Evolutionary conservation across 1,139 yeast genomes (phyloP), one percentile per base, ranked within the genome.

Genomic region (Hemisphaericaspora xylofermentans): DNA sequence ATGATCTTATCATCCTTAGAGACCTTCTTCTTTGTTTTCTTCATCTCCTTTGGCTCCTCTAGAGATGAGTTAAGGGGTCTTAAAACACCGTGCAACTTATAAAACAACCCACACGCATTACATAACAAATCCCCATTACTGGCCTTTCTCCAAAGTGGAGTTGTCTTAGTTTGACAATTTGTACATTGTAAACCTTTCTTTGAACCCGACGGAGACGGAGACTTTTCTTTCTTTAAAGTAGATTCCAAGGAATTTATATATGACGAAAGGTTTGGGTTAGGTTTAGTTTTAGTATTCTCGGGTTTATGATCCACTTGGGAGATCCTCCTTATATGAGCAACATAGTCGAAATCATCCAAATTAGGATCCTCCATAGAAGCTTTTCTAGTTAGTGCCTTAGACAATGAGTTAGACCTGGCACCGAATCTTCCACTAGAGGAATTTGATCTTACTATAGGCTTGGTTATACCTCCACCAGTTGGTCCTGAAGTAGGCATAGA

Each of bases 91-190:
- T 71, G 76, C 36, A 71, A 57, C 50, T 70, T 71, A 51, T 68
- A 69, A 48, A 71, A 71, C 40, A 72, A 61, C 3, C 78, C 78
- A 52, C 78, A 72, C 0, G 77, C 78, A 49, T 72, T 72, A 49
- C 78, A 72, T 26, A 72, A 56, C 38, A 72, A 60, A 42, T 68
- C 74, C 2, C 77, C 76, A 37, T 63, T 61, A 49, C 61, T 66
- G n/a, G 74, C 60, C 44, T 68, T 70, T 36, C 78, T 58, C 78
- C 78, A 72, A 13, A 72, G 55, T 3, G 78, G 77, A 2, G 78
- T 71, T 2, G 77, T 71, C 43, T 58, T 63, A 8, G 78, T 71
- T 36, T 66, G 68, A 50, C 78, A 72, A 53, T 72, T 71, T 30
- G 74, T 56, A 44, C 78, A 72, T 46, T 68, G 73, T 29, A 69